Evolutionary conservation across 2,329 filamentous ascomycete species (phyloP).

Genomic region (Teratosphaeria gauchensis): DNA sequence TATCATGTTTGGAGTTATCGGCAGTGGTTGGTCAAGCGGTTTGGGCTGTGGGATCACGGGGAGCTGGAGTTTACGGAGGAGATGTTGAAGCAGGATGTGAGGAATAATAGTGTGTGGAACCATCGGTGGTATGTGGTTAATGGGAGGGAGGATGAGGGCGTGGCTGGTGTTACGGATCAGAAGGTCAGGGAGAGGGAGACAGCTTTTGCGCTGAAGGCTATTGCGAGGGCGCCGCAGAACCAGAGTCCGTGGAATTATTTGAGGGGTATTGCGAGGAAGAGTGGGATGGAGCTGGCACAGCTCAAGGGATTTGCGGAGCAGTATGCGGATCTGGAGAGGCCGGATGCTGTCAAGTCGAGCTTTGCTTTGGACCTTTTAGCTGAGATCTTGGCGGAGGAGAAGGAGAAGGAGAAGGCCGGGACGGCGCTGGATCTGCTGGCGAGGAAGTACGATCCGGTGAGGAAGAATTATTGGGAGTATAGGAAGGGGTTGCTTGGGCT

Average conservation of each 20-base stretch:
- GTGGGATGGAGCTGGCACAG: constrained; percentile 40
- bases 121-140: constrained; percentile 94
- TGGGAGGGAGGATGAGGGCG: constrained; percentile 37
- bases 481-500: constrained; percentile 42
- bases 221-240: constrained; percentile 78
- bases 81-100: constrained; percentile 68
- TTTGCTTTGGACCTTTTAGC: constrained; percentile 63
- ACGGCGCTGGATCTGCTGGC: constrained; percentile 64
- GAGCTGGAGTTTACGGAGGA: constrained; percentile 63
- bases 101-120: constrained; percentile 97
- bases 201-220: constrained; percentile 56
- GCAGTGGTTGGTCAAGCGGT: constrained; percentile 62
- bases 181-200: constrained; percentile 65
- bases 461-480: constrained; percentile 89
- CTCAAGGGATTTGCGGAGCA: constrained; percentile 45
- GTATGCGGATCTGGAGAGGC: constrained; percentile 42
- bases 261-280: constrained; percentile 62
- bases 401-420: constrained; percentile 52
- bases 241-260: constrained; percentile 92
- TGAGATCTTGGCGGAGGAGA: constrained; percentile 49
- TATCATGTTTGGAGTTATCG: constrained; percentile 98
- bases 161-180: constrained; percentile 30
- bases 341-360: constrained; percentile 48
- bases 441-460: constrained; percentile 81
- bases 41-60: constrained; percentile 41